phyloP scores from a whole-genome alignment of 352 stramenopile genomes.

The Phytopythium kandeliae region DNA sequence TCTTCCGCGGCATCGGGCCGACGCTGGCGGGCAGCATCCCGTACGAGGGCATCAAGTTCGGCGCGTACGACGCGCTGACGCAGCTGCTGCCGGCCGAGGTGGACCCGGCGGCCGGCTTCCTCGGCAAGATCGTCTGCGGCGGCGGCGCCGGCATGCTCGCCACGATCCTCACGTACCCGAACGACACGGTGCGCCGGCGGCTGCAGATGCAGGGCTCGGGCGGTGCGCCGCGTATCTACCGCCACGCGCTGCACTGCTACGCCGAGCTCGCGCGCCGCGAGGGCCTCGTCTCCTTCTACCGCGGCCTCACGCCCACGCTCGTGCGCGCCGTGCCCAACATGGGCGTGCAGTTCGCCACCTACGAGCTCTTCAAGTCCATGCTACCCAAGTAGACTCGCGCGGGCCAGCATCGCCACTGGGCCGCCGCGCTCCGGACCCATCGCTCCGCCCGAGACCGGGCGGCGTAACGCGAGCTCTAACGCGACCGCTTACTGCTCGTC shows the following conservation, averaged over 20 bases:
- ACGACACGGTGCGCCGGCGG: constrained; percentile 79
- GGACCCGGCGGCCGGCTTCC: constrained; percentile 51
- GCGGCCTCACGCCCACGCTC: constrained; percentile 68
- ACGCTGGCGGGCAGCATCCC: constrained; percentile 65
- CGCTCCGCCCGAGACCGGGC: too few species aligned
- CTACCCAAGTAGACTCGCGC: constrained; percentile 18
- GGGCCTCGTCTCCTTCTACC: constrained; percentile 67
- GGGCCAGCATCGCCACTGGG: too few species aligned
- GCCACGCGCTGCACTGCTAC: constrained; percentile 74
- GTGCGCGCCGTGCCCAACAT: constrained; percentile 84
- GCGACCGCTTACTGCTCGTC: too few species aligned
- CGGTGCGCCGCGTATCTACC: constrained; percentile 53
- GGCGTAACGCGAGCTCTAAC: too few species aligned
- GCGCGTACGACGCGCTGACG: constrained; percentile 71
- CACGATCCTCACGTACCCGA: constrained; percentile 85
- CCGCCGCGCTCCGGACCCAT: too few species aligned
- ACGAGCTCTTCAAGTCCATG: constrained; percentile 68
- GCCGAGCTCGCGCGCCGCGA: constrained; percentile 54
- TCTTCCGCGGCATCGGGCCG: constrained; percentile 69
- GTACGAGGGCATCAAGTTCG: constrained; percentile 83
- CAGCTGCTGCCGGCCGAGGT: constrained; percentile 43
- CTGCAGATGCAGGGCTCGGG: constrained; percentile 86
- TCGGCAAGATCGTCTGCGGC: constrained; percentile 67
- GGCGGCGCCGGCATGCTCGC: constrained; percentile 77
- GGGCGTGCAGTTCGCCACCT: constrained; percentile 84